Evolutionary conservation across 2,329 filamentous ascomycete species (phyloP), one percentile per base, ranked within the genome.

Genomic region (Fusarium dlaminii): DNA sequence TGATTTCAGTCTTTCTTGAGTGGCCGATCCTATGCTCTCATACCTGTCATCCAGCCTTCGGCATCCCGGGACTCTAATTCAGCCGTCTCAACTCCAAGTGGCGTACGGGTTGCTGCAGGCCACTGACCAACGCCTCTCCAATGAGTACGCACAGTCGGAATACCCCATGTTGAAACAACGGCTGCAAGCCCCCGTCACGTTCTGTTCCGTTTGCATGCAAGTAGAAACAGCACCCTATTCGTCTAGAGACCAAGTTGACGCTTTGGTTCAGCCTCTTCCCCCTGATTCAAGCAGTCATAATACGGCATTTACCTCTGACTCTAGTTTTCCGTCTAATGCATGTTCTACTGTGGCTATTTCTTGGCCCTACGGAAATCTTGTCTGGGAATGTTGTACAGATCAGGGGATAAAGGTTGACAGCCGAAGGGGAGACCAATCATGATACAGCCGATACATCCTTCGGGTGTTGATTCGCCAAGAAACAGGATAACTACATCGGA

Each of bases 81-180:
- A 42, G 40, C 43, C 59, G 60, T 61, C 63, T 66, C 59, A 66
- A 36, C 36, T 51, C 59, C 51, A 56, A 45, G 72, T 77, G 74
- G 72, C 76, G 68, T 73, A 36, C 76, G 73, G 76, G 58, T 67
- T 42, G 51, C 61, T 78, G 75, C 76, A 78, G 73, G 22, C 29
- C 32, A 61, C 55, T 40, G 40, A 63, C 59, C 58, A 42, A 57
- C 43, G 54, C 43, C 34, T 62, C 42, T 59, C 54, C 62, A 61
- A 64, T 66, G 54, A 63, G 39, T 61, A 56, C 62, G 55, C 66
- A 66, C 36, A 59, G 58, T 78, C 76, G 76, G 76, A 73, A 77
- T 45, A 34, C 61, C 24, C 68, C 52, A 58, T 69, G 59, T 63
- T 76, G 63, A 72, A 75, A 75, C 73, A 73, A 59, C 52, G 49